Conservation (phyloP, 768 basidiomycete species). For the Nidularia sp. region DNA sequence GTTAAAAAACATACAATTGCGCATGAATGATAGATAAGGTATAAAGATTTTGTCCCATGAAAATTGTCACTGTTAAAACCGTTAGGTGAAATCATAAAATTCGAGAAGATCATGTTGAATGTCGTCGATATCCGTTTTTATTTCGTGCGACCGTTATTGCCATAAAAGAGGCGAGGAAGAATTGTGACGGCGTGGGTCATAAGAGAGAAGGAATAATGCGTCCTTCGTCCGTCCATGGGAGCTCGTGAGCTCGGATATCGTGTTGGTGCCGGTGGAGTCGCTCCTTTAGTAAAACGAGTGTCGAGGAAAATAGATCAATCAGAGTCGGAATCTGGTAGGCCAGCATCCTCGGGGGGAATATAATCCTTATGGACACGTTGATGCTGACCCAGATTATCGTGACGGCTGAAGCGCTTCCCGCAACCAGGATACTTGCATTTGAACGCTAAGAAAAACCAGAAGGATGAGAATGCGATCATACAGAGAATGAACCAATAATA, state of each 20-base stretch:
- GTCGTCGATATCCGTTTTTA: too few relatives aligned
- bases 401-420: conserved; percentile 80
- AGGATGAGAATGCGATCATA: conserved; percentile 2
- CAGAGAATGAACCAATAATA: conserved; percentile 5
- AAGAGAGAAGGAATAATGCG: background rate
- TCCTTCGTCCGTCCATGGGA: background rate
- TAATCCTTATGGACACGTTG: conserved; percentile 74
- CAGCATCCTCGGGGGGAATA: conserved; percentile 17
- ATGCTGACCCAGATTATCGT: conserved; percentile 87
- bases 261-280: background rate
- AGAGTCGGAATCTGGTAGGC: background rate
- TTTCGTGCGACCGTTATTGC: too few relatives aligned
- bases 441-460: conserved; percentile 50
- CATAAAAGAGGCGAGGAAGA: too few relatives aligned
- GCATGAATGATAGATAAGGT: background rate
- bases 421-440: conserved; percentile 78
- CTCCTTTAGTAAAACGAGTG: too few relatives aligned
- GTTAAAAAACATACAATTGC: background rate
- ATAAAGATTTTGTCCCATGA: too few relatives aligned
- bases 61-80: too few relatives aligned
- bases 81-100: too few relatives aligned
- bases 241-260: background rate
- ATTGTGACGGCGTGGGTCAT: background rate
- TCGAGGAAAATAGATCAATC: background rate
- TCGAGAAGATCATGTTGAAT: too few relatives aligned